A percentile compares a stretch with the other conserved stretches of the same genome.
Conservation (phyloP, 176 grass and related monocot genomes). For the Zea mays region Zm-B73-REFERENCE-NAM-5.0 NC_050098.1:12197001-12197500, state of each 20-base stretch:
- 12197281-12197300: neutral
- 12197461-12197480: constrained; percentile 73
- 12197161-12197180: constrained; percentile 11
- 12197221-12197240: constrained; percentile 2
- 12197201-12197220: constrained; percentile 7
- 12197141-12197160: neutral
- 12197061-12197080: constrained; percentile 5
- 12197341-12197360: constrained; percentile 57
- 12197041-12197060: neutral
- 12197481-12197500: constrained; percentile 70
- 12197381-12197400: constrained; percentile 79
- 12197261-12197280: neutral
- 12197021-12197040: constrained; percentile 6
- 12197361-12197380: constrained; percentile 86
- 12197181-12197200: neutral
- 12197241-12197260: neutral
- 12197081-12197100: constrained; percentile 20
- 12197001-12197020: constrained; percentile 9
- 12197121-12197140: neutral
- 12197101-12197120: constrained; percentile 30
- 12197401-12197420: constrained; percentile 88
- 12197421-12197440: constrained; percentile 59
- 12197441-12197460: constrained; percentile 39
- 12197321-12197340: constrained; percentile 6
- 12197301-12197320: constrained; percentile 11